Base-by-base conservation (phyloP, 192 early-diverging fungal genomes). In the Coemansia sp. region DNA sequence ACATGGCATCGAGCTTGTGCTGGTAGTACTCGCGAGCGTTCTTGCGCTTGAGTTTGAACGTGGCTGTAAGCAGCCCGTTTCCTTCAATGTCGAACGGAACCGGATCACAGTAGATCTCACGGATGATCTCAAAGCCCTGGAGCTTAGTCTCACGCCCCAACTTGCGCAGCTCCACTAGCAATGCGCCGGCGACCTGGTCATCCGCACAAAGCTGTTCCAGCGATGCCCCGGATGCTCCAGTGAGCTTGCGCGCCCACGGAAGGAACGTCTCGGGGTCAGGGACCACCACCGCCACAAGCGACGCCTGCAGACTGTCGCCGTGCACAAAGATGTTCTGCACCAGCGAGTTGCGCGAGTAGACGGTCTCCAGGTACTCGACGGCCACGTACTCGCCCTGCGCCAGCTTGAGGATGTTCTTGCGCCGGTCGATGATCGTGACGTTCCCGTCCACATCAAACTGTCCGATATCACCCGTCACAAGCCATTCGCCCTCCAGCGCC, bases 351-450 rank as follows among this genome's bases (percentile, higher is more conserved):
- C 90, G 88, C 22, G 79, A 79, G 66, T 91, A 90, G 3, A 91
- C 82, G 15, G 82, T 81, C 68, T 98, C 96, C 38, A 96, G 83
- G 74, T 91, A 86, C 79, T 98, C 96, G 30, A 92, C 89, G 4
- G 95, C 93, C 57, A 98, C 86, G 65, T 93, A 97, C 74, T 95
- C 93, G 55, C 97, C 95, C 64, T 95, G 92, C 19, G 90, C 79
- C 47, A 96, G 79, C 74, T 92, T 91, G 65, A 93, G 85, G 17
- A 92, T 90, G 58, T 89, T 88, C 79, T 89, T 93, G 27, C 88
- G 75, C 44, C 94, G 87, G 80, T 94, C 93, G 67, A 98, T 88
- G 61, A 98, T 89, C 48, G 74, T 74, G 41, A 97, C 25, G 28
- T 87, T 84, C 17, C 92, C 93, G 23, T 82, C 73, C 9, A 74